phyloP scores from a whole-genome alignment of 208 protist genomes.

The Leptomonas seymouri region DNA sequence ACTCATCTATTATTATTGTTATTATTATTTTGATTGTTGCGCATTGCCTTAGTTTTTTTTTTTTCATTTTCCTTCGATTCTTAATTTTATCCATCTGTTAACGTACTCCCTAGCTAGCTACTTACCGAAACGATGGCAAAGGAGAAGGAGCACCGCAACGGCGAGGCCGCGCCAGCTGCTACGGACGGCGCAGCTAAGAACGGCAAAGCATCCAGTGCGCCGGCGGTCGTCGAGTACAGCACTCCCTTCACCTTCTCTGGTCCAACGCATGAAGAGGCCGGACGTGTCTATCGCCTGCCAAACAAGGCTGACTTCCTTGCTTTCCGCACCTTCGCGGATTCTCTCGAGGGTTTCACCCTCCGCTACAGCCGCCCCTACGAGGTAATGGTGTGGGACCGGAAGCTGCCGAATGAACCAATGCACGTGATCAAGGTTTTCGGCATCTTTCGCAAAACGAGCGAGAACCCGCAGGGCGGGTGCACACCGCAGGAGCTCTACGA shows the following conservation, averaged over 20 bases:
- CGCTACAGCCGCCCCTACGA: slow-evolving; percentile 54
- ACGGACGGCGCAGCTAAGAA: neutral
- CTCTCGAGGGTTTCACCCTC: slow-evolving; percentile 71
- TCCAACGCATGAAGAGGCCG: slow-evolving; percentile 35
- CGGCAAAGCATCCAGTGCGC: slow-evolving; percentile 6
- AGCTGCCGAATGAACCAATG: slow-evolving; percentile 66
- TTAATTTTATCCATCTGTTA: too few species aligned
- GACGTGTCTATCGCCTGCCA: slow-evolving; percentile 58
- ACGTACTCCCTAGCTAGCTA: too few species aligned
- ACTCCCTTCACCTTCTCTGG: slow-evolving; percentile 70
- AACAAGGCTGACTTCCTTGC: slow-evolving; percentile 62
- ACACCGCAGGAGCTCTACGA: slow-evolving; percentile 69
- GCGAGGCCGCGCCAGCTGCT: neutral
- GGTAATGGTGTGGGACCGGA: slow-evolving; percentile 74
- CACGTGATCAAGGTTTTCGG: slow-evolving; percentile 86
- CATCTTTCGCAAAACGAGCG: slow-evolving; percentile 50
- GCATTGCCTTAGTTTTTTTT: neutral
- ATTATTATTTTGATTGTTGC: slow-evolving; percentile 6
- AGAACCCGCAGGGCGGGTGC: slow-evolving; percentile 32
- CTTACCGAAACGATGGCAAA: slow-evolving; percentile 22
- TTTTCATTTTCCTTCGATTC: too few species aligned
- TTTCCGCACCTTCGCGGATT: slow-evolving; percentile 80
- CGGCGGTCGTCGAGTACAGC: slow-evolving; percentile 47
- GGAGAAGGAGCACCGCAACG: slow-evolving; percentile 28
- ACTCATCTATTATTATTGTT: slow-evolving; percentile 11